phyloP scores from a whole-genome alignment of 1,284 basidiomycete species.

The Moniliophthora roreri region DNA sequence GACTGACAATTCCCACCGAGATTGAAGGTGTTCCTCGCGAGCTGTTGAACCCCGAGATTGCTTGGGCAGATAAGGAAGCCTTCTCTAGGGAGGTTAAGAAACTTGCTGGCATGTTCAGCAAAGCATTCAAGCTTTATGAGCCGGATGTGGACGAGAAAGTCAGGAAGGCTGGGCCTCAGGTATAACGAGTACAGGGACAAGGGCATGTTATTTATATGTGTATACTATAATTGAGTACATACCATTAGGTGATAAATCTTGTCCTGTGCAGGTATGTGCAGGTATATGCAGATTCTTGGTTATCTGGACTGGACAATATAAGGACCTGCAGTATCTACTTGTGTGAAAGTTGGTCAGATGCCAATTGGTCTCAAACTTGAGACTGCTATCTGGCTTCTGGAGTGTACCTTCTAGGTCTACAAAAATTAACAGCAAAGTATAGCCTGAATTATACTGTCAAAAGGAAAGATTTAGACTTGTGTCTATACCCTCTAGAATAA shows the following conservation, averaged over 20 bases:
- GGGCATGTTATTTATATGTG: background rate
- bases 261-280: too few relatives aligned
- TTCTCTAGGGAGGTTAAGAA: slow-evolving; percentile 85
- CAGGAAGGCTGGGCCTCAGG: slow-evolving; percentile 69
- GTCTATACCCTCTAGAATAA: too few relatives aligned
- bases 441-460: too few relatives aligned
- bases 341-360: too few relatives aligned
- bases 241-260: background rate
- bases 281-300: background rate
- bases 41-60: slow-evolving; percentile 82
- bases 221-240: background rate
- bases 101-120: slow-evolving; percentile 89
- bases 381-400: too few relatives aligned
- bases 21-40: slow-evolving; percentile 87
- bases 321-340: too few relatives aligned
- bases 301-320: too few relatives aligned
- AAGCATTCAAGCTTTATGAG: slow-evolving; percentile 90
- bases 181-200: background rate
- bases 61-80: slow-evolving; percentile 85
- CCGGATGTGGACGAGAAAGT: slow-evolving; percentile 80
- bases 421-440: too few relatives aligned
- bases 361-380: too few relatives aligned
- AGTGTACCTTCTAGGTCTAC: too few relatives aligned
- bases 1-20: slow-evolving; percentile 77
- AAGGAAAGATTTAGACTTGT: too few relatives aligned